Percentiles rank a stretch among this genome's conserved stretches.
Evolutionary conservation across 768 basidiomycete genomes (phyloP).

Genomic region (Lactarius deliciosus): DNA sequence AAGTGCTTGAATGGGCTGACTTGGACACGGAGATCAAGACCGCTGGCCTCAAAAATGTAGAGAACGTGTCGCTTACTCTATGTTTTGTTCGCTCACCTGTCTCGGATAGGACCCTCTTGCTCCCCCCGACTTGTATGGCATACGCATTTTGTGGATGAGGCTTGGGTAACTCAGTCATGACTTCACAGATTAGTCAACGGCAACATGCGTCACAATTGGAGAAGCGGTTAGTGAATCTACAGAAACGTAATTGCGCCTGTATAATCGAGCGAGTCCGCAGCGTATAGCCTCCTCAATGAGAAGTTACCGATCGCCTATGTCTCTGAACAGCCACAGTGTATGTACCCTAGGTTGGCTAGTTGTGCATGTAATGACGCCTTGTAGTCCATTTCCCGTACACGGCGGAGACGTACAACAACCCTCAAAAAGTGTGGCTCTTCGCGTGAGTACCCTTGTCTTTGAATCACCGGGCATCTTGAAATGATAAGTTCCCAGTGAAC

Average conservation of each 20-base stretch:
- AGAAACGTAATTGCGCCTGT: too few relatives aligned
- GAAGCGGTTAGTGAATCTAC: not conserved
- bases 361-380: not conserved
- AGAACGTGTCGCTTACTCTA: not conserved
- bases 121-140: constrained; percentile 38
- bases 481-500: not conserved
- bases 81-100: not conserved
- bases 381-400: constrained; percentile 25
- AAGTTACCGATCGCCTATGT: constrained; percentile 36
- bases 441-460: constrained; percentile 8
- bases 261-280: not conserved
- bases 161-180: not conserved
- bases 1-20: not conserved
- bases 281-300: constrained; percentile 34
- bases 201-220: constrained; percentile 12
- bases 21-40: constrained; percentile 21
- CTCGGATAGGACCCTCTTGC: constrained; percentile 36
- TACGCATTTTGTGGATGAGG: not conserved
- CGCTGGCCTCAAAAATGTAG: constrained; percentile 35
- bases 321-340: constrained; percentile 37
- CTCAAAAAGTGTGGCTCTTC: constrained; percentile 25
- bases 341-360: not conserved
- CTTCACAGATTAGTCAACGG: not conserved
- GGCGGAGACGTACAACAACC: constrained; percentile 24
- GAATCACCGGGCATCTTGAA: not conserved